Base-by-base conservation (phyloP, 352 stramenopile genomes). In the Peronospora belbahrii region DNA sequence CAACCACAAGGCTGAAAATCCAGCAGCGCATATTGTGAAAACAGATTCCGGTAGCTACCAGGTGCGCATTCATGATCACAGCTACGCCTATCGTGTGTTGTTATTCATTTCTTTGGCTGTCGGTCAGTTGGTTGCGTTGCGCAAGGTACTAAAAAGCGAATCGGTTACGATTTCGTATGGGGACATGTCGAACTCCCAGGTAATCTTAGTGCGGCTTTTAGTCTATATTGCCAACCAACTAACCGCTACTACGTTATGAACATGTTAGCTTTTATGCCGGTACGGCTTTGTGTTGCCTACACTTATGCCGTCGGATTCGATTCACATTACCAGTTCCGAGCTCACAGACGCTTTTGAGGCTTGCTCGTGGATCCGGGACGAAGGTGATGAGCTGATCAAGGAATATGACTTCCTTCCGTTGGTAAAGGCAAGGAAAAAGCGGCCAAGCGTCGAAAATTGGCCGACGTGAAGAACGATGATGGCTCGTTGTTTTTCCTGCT, bases 151-250 rank as follows among this genome's bases (percentile, higher is more conserved):
- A n/a, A 64, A 69, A 31, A 44, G 36, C 8, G 56, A 83, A 13
- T 39, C 67, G 6, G 71, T 88, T 32, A 81, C 74, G 5, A 83
- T 88, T 42, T 85, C 71, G 11, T 88, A 88, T 40, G 76, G 76
- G 20, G 60, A 82, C 10, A 54, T 88, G 7, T 83, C 74, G 0
- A 88, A 85, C 39, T 74, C 76, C 9, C 71, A 88, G 76, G 76
- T 88, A 52, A 31, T 33, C 23, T 35, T 22, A 19, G 33, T 22
- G 9, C 8, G 8, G 23, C 18, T 32, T 25, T 18, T 28, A 2
- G 15, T 41, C 9, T 44, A 10, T 27, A 11, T 1, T 6, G 6
- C 17, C 18, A 10, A 14, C 30, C 18, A 5, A 39, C 34, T 39
- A 38, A 47, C 14, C 31, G 13, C 9, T 42, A 25, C 19, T 32